Evolutionary conservation across 306 rosid species (phyloP).

Genomic region (Mimosa pudica): DNA sequence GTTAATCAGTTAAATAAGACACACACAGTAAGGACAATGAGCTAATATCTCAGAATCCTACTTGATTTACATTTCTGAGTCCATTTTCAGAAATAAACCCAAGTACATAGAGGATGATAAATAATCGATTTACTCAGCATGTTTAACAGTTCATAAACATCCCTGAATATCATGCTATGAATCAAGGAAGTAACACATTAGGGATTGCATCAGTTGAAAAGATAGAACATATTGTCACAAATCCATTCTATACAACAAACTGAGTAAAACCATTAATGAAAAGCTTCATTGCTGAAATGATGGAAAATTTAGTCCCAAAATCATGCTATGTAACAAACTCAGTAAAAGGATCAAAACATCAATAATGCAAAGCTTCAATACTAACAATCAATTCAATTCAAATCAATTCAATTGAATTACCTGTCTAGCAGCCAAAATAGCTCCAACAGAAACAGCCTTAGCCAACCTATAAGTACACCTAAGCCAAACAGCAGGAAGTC

Average conservation of each 20-base stretch:
- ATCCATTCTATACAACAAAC: too few relatives aligned
- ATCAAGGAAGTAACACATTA: neutral
- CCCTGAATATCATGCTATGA: too few relatives aligned
- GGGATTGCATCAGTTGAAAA: neutral
- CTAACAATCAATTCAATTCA: neutral
- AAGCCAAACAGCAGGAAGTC: constrained; percentile 76
- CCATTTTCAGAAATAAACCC: neutral
- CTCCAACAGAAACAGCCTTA: constrained; percentile 72
- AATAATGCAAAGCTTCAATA: neutral
- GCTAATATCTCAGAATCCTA: neutral
- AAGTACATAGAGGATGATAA: neutral
- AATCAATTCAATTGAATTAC: constrained; percentile 37
- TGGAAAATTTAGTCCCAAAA: neutral
- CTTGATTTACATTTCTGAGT: neutral
- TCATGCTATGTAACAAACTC: neutral
- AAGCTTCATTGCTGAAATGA: too few relatives aligned
- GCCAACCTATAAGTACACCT: constrained; percentile 83
- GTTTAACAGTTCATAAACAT: neutral
- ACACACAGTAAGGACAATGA: neutral
- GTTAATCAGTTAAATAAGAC: neutral
- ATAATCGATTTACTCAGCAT: neutral
- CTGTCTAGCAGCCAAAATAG: constrained; percentile 72
- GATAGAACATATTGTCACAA: too few relatives aligned
- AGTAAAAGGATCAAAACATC: neutral
- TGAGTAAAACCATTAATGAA: too few relatives aligned